Evolutionary conservation across 139 green algal species (phyloP), one percentile per base, ranked within the genome.

Genomic region (Zygnema cylindricum): DNA sequence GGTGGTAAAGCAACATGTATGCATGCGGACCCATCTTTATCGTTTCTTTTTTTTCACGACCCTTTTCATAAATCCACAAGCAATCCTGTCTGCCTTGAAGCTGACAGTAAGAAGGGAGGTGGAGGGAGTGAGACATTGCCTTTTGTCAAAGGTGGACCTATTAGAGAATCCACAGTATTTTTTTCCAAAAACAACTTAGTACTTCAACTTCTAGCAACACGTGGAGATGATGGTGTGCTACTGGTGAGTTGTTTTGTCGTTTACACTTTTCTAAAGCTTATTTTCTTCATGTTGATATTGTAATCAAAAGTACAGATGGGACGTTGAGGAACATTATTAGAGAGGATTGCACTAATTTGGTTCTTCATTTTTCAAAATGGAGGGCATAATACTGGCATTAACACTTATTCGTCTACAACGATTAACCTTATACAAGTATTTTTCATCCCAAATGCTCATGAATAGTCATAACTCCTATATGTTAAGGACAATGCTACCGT

Each of bases 21-120:
- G 71, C 71, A 79, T 79, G 71, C 71, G 16, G 71, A 79, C 71
- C 71, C 71, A 7, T 41, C 71, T 43, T 16, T 79, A 16, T 16
- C 3, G 21, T 79, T 54, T 43, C 71, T 79, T 7, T 7, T 79
- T 41, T 3, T 79, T 3, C 38, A 79, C 16, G 71, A 79, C 71
- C 71, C 71, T 43, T 43, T 11, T 11, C 71, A 16, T 11, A 41
- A 43, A 25, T 16, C 21, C 71, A 79, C 71, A 43, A 54, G 36
- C 36, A 54, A 11, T 11, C 11, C 71, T 43, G 38, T 16, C 7
- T 79, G 71, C 71, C 38, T 79, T 11, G 49, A 63, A 63, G 49
- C 49, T 63, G 49, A 16, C 16, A 63, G 49, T 63, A 63, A 16
- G 7, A 7, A 63, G 16, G 49, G 49, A 63, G n/a, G n/a, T n/a